phyloP scores from a whole-genome alignment of 352 stramenopile genomes.

The Pythium vanterpoolii region DNA sequence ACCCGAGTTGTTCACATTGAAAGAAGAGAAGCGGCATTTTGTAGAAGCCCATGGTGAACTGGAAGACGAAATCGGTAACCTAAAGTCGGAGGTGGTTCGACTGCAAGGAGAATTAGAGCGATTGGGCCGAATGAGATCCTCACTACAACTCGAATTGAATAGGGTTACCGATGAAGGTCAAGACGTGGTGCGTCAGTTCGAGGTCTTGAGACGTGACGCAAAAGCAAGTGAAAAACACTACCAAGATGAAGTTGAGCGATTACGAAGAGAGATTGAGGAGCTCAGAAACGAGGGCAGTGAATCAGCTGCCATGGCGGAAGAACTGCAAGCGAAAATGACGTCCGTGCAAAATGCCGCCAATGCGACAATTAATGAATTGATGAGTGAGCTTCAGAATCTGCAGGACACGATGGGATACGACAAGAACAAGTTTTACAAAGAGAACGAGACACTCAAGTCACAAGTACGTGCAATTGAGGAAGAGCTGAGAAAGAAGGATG shows the following conservation, averaged over 20 bases:
- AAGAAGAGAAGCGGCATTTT: conserved; percentile 33
- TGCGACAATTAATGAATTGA: conserved; percentile 74
- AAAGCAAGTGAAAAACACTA: conserved; percentile 40
- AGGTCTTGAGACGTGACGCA: conserved; percentile 57
- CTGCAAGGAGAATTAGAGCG: conserved; percentile 47
- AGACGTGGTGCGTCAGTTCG: conserved; percentile 53
- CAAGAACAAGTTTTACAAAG: conserved; percentile 47
- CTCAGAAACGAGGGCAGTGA: conserved; percentile 39
- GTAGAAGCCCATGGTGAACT: conserved; percentile 27
- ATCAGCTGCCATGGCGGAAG: conserved; percentile 34
- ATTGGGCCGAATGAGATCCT: conserved; percentile 34
- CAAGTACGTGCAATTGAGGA: conserved; percentile 46
- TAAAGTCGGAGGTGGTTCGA: conserved; percentile 24
- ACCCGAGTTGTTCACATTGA: conserved; percentile 27
- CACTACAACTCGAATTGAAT: conserved; percentile 54
- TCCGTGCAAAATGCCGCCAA: conserved; percentile 74
- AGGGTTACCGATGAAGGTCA: conserved; percentile 49
- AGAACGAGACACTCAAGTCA: conserved; percentile 34
- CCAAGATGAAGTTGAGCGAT: conserved; percentile 35
- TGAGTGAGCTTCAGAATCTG: conserved; percentile 50
- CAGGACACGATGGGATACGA: conserved; percentile 58
- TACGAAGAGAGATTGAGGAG: conserved; percentile 51
- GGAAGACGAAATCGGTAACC: conserved; percentile 28
- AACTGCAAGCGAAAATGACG: conserved; percentile 63
- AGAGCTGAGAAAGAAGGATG: conserved; percentile 39